Evolutionary conservation across 495 filamentous ascomycete genomes (phyloP).

Genomic region (Glonium stellatum): DNA sequence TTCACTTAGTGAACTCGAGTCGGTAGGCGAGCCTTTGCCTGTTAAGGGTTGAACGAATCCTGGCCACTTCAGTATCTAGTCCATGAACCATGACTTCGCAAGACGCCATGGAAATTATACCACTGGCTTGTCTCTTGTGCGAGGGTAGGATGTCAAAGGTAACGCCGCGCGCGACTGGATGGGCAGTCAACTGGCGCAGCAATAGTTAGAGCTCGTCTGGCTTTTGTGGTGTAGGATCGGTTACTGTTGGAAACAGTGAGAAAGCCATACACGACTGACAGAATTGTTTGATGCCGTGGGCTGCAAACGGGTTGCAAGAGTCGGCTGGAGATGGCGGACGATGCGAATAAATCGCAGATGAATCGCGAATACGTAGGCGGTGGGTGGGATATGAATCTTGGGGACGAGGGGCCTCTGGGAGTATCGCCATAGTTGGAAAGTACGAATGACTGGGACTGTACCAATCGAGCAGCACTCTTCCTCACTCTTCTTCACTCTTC

Average conservation of each 20-base stretch:
- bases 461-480: too few relatives aligned
- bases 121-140: conserved; percentile 1
- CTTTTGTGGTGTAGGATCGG: conserved; percentile 20
- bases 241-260: conserved; percentile 25
- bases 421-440: too few relatives aligned
- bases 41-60: too few relatives aligned
- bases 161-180: conserved; percentile 10
- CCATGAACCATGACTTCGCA: conserved; percentile 19
- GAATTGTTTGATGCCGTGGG: conserved; percentile 25
- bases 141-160: background rate
- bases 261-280: conserved; percentile 25
- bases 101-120: conserved; percentile 12
- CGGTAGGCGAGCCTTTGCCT: conserved; percentile 12
- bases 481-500: too few relatives aligned
- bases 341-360: background rate
- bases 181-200: conserved; percentile 13
- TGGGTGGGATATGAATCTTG: too few relatives aligned
- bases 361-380: too few relatives aligned
- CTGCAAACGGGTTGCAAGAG: conserved; percentile 15
- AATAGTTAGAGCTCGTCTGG: conserved; percentile 16
- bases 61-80: conserved; percentile 21
- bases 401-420: too few relatives aligned
- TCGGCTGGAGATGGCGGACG: background rate
- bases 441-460: too few relatives aligned
- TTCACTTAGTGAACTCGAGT: conserved; percentile 4